Evolutionary conservation across 2,329 filamentous ascomycete genomes (phyloP), one percentile per base, ranked within the genome.

Genomic region (Blastomyces emzantsi): DNA sequence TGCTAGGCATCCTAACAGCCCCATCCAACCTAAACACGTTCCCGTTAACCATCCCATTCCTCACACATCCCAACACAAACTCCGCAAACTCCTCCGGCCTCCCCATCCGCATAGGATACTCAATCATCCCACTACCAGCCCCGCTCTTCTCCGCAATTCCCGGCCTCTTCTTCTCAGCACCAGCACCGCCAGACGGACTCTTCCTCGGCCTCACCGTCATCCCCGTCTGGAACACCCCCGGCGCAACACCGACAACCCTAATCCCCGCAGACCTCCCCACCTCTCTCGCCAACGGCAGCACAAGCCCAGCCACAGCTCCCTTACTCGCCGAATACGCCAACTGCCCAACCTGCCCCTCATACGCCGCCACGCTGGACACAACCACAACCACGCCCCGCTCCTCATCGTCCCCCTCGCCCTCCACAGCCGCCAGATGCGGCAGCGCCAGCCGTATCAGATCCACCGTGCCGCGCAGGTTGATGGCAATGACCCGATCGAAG

Each of bases 401-500:
- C 6, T 61, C 67, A 47, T 70, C 69, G 1, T 64, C 64, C 33
- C 67, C 68, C 61, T 63, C 63, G 7, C 64, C 64, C 36, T 66
- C 60, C 54, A 67, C 66, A 4, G 66, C 62, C 2, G 67, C 67
- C 57, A 70, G 63, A 58, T 70, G 68, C 22, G 69, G 69, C 30
- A 70, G 45, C 19, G 63, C 63, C n/a, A 69, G 62, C 28, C 69
- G 66, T 60, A 70, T 69, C 22, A 70, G 60, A 30, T 70, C 69
- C 17, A 70, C 67, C 8, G 68, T 70, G 51, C 69, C 69, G 25
- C 68, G 65, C n/a, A 70, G 59, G 52, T 70, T 70, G 59, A 70
- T 73, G 60, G 76, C 71, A 66, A 86, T 84, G 15, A 85, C 82
- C 17, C 74, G 73, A 64, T 85, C 79, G 67, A 87, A 87, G 8